Evolutionary conservation across 495 filamentous ascomycete genomes (phyloP).

Genomic region (Alectoria sarmentosa): DNA sequence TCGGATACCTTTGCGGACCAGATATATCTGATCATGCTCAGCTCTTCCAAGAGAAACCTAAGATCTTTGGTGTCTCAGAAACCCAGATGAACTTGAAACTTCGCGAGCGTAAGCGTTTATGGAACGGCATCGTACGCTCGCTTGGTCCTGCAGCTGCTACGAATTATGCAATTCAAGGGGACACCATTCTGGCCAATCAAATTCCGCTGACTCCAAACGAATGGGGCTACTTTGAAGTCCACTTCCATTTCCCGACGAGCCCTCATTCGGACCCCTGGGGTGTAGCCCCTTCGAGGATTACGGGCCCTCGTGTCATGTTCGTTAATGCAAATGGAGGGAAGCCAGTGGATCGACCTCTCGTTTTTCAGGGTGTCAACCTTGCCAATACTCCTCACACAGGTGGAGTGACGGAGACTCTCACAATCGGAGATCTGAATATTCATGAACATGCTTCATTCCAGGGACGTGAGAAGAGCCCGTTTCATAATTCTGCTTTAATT

Average conservation of each 20-base stretch:
- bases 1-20: constrained; percentile 48
- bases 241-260: background rate
- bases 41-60: constrained; percentile 21
- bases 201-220: background rate
- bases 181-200: background rate
- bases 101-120: constrained; percentile 9
- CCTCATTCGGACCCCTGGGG: background rate
- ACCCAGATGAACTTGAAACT: background rate
- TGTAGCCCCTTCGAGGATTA: background rate
- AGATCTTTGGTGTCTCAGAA: constrained; percentile 21
- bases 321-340: background rate
- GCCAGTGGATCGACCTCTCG: constrained; percentile 4
- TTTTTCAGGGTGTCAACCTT: constrained; percentile 19
- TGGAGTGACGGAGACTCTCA: background rate
- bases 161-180: constrained; percentile 3
- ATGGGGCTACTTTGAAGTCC: constrained; percentile 1
- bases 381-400: background rate
- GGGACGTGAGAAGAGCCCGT: constrained; percentile 11
- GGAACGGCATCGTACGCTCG: constrained; percentile 12
- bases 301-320: constrained; percentile 2
- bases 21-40: constrained; percentile 31
- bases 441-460: background rate
- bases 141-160: constrained; percentile 1
- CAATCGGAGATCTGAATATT: background rate
- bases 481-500: constrained; percentile 27